Conservation (phyloP, 2,329 filamentous ascomycete genomes). For the Peltaster fructicola region DNA sequence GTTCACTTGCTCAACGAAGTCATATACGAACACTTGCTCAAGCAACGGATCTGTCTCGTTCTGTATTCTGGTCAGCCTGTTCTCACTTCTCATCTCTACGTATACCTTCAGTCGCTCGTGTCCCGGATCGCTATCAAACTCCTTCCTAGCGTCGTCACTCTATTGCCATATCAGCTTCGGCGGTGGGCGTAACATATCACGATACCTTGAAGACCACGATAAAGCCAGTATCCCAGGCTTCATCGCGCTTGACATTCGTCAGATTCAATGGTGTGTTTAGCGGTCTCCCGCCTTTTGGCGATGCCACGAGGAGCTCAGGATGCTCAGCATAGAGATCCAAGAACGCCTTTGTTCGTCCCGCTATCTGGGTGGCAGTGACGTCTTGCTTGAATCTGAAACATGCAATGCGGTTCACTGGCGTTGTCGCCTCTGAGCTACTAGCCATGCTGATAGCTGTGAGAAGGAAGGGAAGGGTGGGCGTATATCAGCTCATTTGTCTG, state of each 20-base stretch:
- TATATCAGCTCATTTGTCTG: too few species aligned
- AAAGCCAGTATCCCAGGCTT: conserved; percentile 3
- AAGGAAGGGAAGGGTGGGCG: too few species aligned
- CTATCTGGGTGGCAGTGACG: conserved; percentile 3
- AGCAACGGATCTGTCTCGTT: conserved; percentile 4
- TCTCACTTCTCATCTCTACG: too few species aligned
- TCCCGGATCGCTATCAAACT: conserved; percentile 3
- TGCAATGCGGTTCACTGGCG: conserved; percentile 2
- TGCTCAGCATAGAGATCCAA: conserved; percentile 2
- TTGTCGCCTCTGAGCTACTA: too few species aligned
- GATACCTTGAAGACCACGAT: conserved; percentile 3
- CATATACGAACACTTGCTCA: conserved; percentile 19
- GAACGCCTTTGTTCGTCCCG: conserved; percentile 2
- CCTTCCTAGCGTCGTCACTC: conserved; percentile 3
- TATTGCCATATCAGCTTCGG: too few species aligned
- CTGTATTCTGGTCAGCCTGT: too few species aligned
- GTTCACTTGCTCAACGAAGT: conserved; percentile 29
- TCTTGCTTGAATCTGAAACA: conserved; percentile 3
- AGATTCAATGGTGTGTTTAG: conserved; percentile 3
- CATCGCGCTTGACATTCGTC: conserved; percentile 3
- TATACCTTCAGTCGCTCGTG: conserved; percentile 4
- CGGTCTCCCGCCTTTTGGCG: conserved; percentile 3
- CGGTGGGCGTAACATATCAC: not conserved
- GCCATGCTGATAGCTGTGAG: too few species aligned
- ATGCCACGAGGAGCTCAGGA: conserved; percentile 2